Base-by-base conservation (phyloP, 225 moss, liverwort and hornwort species). In the Anthoceros angustus region DNA sequence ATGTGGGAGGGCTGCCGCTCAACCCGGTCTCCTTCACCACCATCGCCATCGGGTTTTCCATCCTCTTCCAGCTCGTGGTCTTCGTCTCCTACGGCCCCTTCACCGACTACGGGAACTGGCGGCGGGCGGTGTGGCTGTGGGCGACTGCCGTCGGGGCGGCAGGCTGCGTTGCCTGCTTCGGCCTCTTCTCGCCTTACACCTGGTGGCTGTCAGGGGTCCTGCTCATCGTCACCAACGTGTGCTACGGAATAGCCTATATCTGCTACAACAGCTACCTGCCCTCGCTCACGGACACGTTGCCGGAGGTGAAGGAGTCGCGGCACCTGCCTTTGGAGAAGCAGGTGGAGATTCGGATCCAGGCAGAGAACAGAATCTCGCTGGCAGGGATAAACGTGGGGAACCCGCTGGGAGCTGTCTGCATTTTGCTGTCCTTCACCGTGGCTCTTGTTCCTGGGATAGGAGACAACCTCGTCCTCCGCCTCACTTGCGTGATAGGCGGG, bases 181-280 rank as follows among this genome's bases (percentile, higher is more conserved):
- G 42, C 40, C 25, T 79, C 5, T 70, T 66, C 25, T 67, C 69
- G 40, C 75, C 79, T 12, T 72, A 67, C 25, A 63, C 75, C 4
- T 75, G 72, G 72, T 79, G 75, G 79, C 25, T 79, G 4, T 72
- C 63, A 15, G 75, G 69, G 40, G 70, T 70, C 5, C 69, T 79
- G 9, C 67, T 75, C 40, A 42, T 79, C 0, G 12, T 73, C n/a
- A 62, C 79, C 10, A 79, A 79, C 25, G 75, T 75, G 40, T 68
- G 39, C 16, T 75, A 79, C 42, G 79, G 79, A 11, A 72, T 79
- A 26, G 50, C 75, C 4, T 79, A 75, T 69, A 79, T 79, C 5
- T 72, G 75, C 4, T 79, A 79, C 62, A 79, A 75, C 70, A 70
- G 76, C 38, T 79, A 79, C 20, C 75, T 79, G 25, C 72, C 79